Evolutionary conservation across 192 early-diverging fungal genomes (phyloP).

Genomic region (Linnemannia exigua): DNA sequence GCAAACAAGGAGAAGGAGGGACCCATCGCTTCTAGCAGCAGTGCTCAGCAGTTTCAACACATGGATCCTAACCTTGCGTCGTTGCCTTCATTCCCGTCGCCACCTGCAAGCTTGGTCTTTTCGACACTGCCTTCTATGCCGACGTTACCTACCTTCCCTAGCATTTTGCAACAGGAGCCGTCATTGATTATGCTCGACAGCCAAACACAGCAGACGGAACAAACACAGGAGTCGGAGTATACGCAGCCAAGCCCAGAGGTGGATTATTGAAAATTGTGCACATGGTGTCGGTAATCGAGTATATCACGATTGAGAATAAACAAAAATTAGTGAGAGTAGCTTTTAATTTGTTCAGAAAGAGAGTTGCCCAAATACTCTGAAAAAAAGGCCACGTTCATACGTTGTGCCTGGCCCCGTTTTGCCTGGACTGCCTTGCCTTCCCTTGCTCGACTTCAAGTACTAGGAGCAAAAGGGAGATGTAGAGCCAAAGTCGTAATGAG

Average conservation of each 20-base stretch:
- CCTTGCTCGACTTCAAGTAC: too few species aligned
- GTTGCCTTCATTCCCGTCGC: not conserved
- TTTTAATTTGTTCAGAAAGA: too few species aligned
- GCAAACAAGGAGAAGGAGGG: not conserved
- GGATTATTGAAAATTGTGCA: not conserved
- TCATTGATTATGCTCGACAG: not conserved
- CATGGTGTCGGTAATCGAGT: not conserved
- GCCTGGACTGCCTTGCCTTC: too few species aligned
- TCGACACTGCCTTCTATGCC: not conserved
- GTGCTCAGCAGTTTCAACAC: not conserved
- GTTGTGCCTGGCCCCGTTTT: too few species aligned
- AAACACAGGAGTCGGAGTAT: not conserved
- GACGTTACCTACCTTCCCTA: not conserved
- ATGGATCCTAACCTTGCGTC: too few species aligned
- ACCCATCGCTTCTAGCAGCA: not conserved
- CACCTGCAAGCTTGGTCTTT: conserved; percentile 2
- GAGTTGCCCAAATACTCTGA: too few species aligned
- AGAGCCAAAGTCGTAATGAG: too few species aligned
- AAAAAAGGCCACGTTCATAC: too few species aligned
- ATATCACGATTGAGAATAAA: too few species aligned
- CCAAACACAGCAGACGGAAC: not conserved
- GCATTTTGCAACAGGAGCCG: not conserved
- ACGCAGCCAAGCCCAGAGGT: not conserved
- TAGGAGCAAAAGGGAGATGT: too few species aligned
- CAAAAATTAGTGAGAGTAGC: too few species aligned